Conservation (phyloP, 306 rosid species). For the Cucurbita ficifolia region DNA sequence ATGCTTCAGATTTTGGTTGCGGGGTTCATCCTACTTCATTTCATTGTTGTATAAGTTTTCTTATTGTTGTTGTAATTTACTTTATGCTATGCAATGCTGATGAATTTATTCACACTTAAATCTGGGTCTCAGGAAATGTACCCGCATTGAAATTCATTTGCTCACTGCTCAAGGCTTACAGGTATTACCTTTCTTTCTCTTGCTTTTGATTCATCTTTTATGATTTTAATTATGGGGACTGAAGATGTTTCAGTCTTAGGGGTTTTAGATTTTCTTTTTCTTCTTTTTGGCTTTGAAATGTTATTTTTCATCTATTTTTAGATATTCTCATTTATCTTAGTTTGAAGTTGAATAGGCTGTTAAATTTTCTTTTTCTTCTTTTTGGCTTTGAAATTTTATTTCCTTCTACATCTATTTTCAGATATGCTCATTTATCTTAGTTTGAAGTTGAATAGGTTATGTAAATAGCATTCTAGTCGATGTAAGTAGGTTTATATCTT, state of each 20-base stretch:
- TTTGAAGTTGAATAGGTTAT: background rate
- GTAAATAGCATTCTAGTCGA: background rate
- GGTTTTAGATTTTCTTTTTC: background rate
- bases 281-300: background rate
- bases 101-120: background rate
- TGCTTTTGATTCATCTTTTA: background rate
- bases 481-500: background rate
- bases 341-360: background rate
- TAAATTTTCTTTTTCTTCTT: background rate
- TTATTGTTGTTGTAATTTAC: background rate
- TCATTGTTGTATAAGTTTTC: background rate
- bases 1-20: background rate
- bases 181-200: slow-evolving; percentile 21
- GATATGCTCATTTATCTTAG: background rate
- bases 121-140: slow-evolving; percentile 62
- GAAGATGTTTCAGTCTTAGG: background rate
- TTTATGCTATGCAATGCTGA: background rate
- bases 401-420: background rate
- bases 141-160: slow-evolving; percentile 85
- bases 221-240: background rate
- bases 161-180: slow-evolving; percentile 86
- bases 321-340: background rate
- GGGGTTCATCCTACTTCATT: background rate
- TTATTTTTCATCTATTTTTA: background rate
- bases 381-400: background rate